Evolutionary conservation across 768 basidiomycete species (phyloP).

Genomic region (Pluteus cervinus): DNA sequence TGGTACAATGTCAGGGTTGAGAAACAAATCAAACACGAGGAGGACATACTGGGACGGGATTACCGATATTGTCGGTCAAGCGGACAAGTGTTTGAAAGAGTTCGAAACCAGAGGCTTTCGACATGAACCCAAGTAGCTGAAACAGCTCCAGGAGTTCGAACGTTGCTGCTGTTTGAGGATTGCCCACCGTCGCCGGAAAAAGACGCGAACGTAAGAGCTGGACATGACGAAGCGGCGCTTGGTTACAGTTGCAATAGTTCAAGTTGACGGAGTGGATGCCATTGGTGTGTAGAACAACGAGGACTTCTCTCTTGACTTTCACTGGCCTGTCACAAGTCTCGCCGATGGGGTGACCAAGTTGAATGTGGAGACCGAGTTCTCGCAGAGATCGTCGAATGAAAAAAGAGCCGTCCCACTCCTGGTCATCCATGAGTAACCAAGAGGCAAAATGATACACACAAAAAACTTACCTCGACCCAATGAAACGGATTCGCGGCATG

Average conservation of each 20-base stretch:
- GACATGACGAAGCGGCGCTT: neutral
- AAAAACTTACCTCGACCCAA: conserved; percentile 5
- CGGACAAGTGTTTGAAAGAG: conserved; percentile 7
- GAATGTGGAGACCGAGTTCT: conserved; percentile 11
- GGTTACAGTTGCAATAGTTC: neutral
- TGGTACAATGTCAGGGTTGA: neutral
- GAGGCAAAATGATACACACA: neutral
- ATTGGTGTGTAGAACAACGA: conserved; percentile 10
- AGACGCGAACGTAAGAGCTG: neutral
- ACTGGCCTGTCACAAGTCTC: neutral
- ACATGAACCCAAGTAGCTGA: conserved; percentile 11
- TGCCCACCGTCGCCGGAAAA: neutral
- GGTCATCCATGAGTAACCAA: too few species aligned
- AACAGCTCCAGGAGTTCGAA: conserved; percentile 6
- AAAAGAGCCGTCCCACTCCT: conserved; percentile 2
- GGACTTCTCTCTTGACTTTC: conserved; percentile 2
- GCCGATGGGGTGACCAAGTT: conserved; percentile 8
- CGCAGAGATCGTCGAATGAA: conserved; percentile 6
- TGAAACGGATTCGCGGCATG: conserved; percentile 7
- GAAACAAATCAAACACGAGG: neutral
- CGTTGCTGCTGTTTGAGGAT: neutral
- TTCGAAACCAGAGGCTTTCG: conserved; percentile 10
- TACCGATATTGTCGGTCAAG: conserved; percentile 1
- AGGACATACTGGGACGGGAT: neutral
- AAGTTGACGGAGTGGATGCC: neutral